These are phyloP conservation scores for Eucalyptus curtisii DNA, from an alignment of 345 rosid genomes.

Conservation along the genomic window DNA sequence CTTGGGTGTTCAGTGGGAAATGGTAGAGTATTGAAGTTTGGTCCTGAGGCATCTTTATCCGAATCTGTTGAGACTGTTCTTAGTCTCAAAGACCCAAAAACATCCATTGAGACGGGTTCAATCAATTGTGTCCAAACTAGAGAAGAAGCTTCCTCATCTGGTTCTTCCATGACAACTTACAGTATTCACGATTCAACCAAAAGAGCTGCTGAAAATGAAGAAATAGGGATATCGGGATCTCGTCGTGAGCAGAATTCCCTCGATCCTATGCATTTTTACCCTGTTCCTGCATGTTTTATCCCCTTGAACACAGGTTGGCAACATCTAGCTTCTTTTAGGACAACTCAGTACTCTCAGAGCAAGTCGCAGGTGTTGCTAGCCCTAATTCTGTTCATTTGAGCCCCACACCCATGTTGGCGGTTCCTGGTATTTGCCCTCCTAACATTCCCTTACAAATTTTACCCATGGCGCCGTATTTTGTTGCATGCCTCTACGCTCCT, in stretches of 20 bases:
- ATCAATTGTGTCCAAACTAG: constrained; percentile 8
- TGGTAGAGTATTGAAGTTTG: constrained; percentile 42
- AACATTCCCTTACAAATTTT: constrained; percentile 42
- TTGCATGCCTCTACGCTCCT: constrained; percentile 33
- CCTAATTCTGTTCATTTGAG: constrained; percentile 33
- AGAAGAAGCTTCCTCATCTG: constrained; percentile 26
- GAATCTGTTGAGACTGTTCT: constrained; percentile 43
- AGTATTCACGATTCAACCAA: constrained; percentile 6
- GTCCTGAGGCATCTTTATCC: constrained; percentile 42
- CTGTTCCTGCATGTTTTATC: constrained; percentile 33
- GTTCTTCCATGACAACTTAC: constrained; percentile 18
- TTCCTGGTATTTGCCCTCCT: constrained; percentile 32
- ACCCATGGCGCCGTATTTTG: constrained; percentile 39
- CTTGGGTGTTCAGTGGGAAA: constrained; percentile 25
- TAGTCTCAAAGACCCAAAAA: constrained; percentile 36
- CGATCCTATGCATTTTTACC: constrained; percentile 12
- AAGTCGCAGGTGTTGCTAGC: not conserved
- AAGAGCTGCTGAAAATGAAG: constrained; percentile 11
- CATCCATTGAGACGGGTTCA: constrained; percentile 10
- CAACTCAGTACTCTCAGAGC: constrained; percentile 18
- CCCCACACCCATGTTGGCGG: constrained; percentile 27
- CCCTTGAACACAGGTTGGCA: constrained; percentile 30
- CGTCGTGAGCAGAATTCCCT: constrained; percentile 1
- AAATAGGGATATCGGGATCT: constrained; percentile 7
- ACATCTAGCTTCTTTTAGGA: constrained; percentile 3